Conservation (phyloP, 345 rosid species). For the Hirschfeldia incana region DNA sequence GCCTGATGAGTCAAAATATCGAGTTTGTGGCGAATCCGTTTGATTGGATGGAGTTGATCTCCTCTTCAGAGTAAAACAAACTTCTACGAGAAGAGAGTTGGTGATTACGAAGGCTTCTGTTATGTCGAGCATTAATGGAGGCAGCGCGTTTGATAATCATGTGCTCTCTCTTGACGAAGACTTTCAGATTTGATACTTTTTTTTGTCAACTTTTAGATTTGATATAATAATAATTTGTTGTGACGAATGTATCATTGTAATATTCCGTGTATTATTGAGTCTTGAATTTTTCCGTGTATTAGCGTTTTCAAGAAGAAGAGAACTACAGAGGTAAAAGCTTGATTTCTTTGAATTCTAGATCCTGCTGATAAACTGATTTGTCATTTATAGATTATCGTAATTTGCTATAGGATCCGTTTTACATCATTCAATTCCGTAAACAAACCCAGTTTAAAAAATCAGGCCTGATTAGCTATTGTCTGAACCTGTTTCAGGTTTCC, state of each 20-base stretch:
- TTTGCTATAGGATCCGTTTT: not conserved
- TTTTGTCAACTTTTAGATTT: too few relatives aligned
- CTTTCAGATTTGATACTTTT: conserved; percentile 41
- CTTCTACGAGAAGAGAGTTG: conserved; percentile 82
- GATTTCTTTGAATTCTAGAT: not conserved
- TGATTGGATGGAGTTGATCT: conserved; percentile 94
- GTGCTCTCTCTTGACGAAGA: conserved; percentile 78
- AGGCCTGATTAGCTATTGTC: too few relatives aligned
- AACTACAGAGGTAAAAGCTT: not conserved
- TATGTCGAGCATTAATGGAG: conserved; percentile 63
- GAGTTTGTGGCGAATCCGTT: conserved; percentile 78
- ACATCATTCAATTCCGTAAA: not conserved
- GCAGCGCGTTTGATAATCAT: conserved; percentile 43
- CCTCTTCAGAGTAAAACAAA: conserved; percentile 87
- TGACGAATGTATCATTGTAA: conserved; percentile 22
- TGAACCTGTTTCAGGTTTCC: not conserved
- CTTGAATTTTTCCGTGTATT: not conserved
- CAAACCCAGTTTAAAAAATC: too few relatives aligned
- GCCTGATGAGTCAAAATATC: conserved; percentile 83
- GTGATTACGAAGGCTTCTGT: conserved; percentile 77
- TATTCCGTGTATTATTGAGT: not conserved
- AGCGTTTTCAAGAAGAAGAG: not conserved
- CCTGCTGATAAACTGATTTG: not conserved
- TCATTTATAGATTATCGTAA: not conserved
- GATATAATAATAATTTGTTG: not conserved